Evolutionary conservation across 805 yeast species (phyloP), one percentile per base, ranked within the genome.

Genomic region (Pichia phayaonensis): DNA sequence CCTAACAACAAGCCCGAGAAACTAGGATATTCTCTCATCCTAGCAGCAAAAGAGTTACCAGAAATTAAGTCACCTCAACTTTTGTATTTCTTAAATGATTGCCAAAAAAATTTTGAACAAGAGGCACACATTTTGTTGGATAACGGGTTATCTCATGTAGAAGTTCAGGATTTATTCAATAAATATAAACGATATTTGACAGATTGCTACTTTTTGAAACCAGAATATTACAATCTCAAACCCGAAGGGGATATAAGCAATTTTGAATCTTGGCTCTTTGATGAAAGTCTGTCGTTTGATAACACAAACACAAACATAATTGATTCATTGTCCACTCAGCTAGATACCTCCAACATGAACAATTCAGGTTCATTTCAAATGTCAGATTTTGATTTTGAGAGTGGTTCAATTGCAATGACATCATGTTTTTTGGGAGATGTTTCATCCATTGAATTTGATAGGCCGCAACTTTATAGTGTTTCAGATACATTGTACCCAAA

Each of bases 91-190:
- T 38, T 51, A 13, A 15, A 39, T 13, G 47, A 42, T 12, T 49
- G 50, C 34, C 52, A 51, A 48, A 29, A 44, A 18, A 21, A 18
- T 22, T 53, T 53, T 39, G 34, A 38, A 27, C 18, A 12, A 10
- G 56, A 53, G 39, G 51, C 54, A 16, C 38, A 38, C 2, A 40
- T 53, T 13, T 21, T 53, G 26, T 18, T 50, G 4, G 46, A 47
- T 21, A 42, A 43, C 31, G 31, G 51, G 10, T 27, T 46, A 41
- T 29, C 52, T 3, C 26, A 23, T 26, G n/a, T 44, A 8, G 54
- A 50, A 40, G 24, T 51, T 15, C 41, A 42, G 5, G 29, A 26
- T 6, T 29, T 53, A 10, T 53, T 46, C 23, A 13, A 22, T 12
- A 42, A 38, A 16, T 53, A 53, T 39, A 49, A 53, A 24, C 36